A percentile compares a stretch with the other conserved stretches of the same genome.
Evolutionary conservation across 2,329 filamentous ascomycete genomes (phyloP).

Genomic region (Cladophialophora carrionii): DNA sequence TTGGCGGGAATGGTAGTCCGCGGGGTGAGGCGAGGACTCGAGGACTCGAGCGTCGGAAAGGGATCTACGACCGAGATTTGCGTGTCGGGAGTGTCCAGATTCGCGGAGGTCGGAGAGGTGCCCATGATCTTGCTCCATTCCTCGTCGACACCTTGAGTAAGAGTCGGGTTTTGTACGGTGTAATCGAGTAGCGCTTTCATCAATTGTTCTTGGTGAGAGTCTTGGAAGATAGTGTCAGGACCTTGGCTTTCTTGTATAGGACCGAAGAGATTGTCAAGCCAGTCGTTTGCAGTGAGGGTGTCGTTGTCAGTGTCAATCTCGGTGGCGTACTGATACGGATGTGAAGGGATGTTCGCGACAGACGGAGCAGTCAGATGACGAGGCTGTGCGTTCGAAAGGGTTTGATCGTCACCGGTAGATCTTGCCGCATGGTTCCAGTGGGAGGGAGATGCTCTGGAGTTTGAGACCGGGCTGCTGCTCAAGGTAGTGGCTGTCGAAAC

Average conservation of each 20-base stretch:
- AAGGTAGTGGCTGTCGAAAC: neutral
- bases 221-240: neutral
- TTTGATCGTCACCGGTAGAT: slow-evolving; percentile 1
- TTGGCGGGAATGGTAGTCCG: neutral
- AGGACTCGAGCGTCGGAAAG: neutral
- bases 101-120: neutral
- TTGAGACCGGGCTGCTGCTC: neutral
- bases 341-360: slow-evolving; percentile 7
- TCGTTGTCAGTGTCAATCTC: slow-evolving; percentile 1
- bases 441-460: neutral
- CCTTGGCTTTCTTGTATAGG: neutral
- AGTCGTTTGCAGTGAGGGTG: slow-evolving; percentile 1
- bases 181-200: neutral
- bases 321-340: neutral
- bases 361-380: slow-evolving; percentile 1
- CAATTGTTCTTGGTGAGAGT: neutral
- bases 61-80: neutral
- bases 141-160: slow-evolving; percentile 3
- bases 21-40: neutral
- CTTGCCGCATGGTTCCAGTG: neutral
- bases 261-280: neutral
- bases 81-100: neutral
- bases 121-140: slow-evolving; percentile 7
- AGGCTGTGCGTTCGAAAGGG: neutral
- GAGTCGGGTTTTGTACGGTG: neutral